Evolutionary conservation across 257 asterid species (phyloP).

Genomic region (Solanum arcanum): DNA sequence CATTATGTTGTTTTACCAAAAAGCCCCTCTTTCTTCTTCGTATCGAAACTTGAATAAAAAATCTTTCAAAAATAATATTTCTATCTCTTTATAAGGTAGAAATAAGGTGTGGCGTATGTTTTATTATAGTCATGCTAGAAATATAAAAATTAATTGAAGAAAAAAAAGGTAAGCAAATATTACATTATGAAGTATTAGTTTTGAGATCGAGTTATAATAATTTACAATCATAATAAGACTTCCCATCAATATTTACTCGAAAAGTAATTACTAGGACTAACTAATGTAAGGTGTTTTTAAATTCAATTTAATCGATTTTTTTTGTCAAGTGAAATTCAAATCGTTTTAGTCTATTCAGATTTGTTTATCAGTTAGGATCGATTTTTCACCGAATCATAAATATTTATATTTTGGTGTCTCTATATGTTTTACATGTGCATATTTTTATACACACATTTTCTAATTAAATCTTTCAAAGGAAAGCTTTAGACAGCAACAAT

Average conservation of each 20-base stretch:
- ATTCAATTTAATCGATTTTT: neutral
- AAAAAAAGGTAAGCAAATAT: neutral
- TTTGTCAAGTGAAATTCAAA: neutral
- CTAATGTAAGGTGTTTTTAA: neutral
- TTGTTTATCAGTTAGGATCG: neutral
- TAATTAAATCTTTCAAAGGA: no score
- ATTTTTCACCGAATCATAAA: neutral
- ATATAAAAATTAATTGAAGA: neutral
- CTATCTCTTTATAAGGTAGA: rapidly evolving
- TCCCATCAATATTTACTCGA: neutral
- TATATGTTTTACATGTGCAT: neutral
- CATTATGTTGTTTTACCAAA: neutral
- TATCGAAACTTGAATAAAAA: rapidly evolving
- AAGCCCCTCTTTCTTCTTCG: neutral
- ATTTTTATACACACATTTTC: neutral
- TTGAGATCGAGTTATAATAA: neutral
- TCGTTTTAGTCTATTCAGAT: neutral
- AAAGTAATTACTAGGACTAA: neutral
- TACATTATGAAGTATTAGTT: neutral
- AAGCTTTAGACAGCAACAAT: no score
- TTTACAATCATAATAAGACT: neutral
- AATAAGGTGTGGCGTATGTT: neutral
- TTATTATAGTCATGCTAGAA: neutral
- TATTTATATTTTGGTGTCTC: neutral
- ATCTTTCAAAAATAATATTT: rapidly evolving